Base-by-base conservation (phyloP, 352 stramenopile genomes). In the Globisporangium echinulatum region DNA sequence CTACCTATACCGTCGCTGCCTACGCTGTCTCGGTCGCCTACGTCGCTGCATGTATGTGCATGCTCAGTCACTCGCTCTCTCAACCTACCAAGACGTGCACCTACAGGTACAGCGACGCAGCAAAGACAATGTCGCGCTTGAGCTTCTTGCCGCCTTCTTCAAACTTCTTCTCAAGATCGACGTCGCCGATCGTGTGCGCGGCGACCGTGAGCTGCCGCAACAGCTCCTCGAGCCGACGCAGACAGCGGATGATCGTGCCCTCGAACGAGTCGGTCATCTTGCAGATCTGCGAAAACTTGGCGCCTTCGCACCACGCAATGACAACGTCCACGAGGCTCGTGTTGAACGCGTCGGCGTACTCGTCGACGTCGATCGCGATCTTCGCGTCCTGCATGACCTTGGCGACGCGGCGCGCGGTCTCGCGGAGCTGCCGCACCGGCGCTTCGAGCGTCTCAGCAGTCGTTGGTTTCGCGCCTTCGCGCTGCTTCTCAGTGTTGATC, bases 61-160 rank as follows among this genome's bases (percentile, higher is more conserved):
- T 25, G 19, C 19, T 25, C 19, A 25, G 19, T 44, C 40, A 11
- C 40, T 44, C 40, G 40, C 40, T 44, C 40, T 44, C 7, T 44
- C 40, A 11, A 44, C 11, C 7, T 44, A 2, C 19, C 19, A 25
- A 25, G 19, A 25, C 19, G 19, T 25, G 11, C 7, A 17, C 15
- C n/a, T 94, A 99, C 59, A 99, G 70, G 68, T 99, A 99, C 38
- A 99, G 79, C 44, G 95, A 99, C 52, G 92, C 97, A n/a, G 90
- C 97, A 87, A 99, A 99, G 11, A 99, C 96, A 74, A 99, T 99
- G 68, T 99, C 97, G 55, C 97, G 90, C 75, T 98, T 98, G 67
- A 99, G 95, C 59, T 98, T 94, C 68, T 98, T 96, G 65, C 92
- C 87, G 49, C 94, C 96, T 61, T 98, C 93, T 40, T 98, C 92